Evolutionary conservation across 495 filamentous ascomycete species (phyloP).

Genomic region (Rusavskia elegans): DNA sequence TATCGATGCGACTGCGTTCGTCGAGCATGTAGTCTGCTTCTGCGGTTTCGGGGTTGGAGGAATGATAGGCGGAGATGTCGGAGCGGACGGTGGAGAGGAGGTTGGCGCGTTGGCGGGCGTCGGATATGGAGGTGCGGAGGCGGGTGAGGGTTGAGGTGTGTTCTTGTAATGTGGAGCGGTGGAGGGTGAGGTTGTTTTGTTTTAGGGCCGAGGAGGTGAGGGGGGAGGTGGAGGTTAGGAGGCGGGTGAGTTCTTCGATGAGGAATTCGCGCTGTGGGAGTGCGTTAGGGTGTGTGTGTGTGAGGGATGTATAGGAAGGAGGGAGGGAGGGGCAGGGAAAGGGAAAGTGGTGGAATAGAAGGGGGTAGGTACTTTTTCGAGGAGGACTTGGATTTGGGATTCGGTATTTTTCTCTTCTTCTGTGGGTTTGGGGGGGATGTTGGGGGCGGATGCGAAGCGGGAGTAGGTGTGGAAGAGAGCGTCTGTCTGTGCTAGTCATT

Average conservation of each 20-base stretch:
- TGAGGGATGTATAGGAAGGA: background rate
- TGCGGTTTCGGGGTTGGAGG: conserved; percentile 54
- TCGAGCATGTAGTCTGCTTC: conserved; percentile 96
- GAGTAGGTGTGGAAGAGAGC: conserved; percentile 88
- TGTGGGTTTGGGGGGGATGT: conserved; percentile 66
- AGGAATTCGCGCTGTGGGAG: conserved; percentile 56
- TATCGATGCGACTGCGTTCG: conserved; percentile 70
- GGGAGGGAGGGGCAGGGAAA: background rate
- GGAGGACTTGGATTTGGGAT: conserved; percentile 65
- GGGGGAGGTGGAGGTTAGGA: conserved; percentile 87
- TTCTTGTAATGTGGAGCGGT: conserved; percentile 76
- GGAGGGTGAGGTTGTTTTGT: conserved; percentile 82
- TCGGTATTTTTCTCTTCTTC: conserved; percentile 74
- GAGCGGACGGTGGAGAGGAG: conserved; percentile 82
- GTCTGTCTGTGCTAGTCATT: conserved; percentile 50
- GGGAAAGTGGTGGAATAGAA: background rate
- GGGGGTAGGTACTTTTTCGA: conserved; percentile 43
- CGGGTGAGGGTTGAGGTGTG: conserved; percentile 72
- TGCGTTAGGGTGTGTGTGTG: background rate
- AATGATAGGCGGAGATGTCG: conserved; percentile 79
- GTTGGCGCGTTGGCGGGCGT: conserved; percentile 72
- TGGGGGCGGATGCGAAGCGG: conserved; percentile 70
- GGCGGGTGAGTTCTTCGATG: conserved; percentile 67
- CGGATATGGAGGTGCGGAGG: conserved; percentile 47
- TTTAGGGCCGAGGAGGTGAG: conserved; percentile 81